Evolutionary conservation across 768 basidiomycete genomes (phyloP), one percentile per base, ranked within the genome.

Genomic region (Phylloporus arenicola): DNA sequence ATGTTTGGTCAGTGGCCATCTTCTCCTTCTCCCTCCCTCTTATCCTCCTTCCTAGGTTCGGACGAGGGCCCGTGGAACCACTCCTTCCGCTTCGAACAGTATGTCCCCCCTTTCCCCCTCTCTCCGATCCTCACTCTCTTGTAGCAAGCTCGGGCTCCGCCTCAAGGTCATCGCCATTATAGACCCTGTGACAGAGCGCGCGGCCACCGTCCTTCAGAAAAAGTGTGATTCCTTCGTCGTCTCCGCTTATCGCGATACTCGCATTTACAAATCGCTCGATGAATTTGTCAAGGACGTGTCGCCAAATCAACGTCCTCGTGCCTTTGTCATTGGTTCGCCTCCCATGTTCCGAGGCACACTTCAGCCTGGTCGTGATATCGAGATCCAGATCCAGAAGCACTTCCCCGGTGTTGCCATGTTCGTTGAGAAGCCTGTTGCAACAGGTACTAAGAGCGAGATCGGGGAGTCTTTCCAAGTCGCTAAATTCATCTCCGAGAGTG

Each of bases 161-260:
- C 88, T 98, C 69, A 97, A 95, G 68, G 91, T 99, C 50, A 83
- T 94, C 55, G 95, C 92, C 22, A 75, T 99, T 51, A 85, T 99
- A 63, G 95, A 99, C 68, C 95, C 95, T 17, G 84, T 83, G 22
- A 75, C 82, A 50, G 86, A 89, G 38, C 90, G 92, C 54, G 90
- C 92, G 19, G 74, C 77, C 14, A 74, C 83, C 20, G 86, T 87
- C 30, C 83, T 99, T 53, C 78, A 85, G 65, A 86, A 89, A 73
- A 97, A 97, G 76, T 82, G 90, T 64, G 86, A 86, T 62, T 88
- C 89, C 13, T 93, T 94, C 76, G 93, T 96, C 70, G 80, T 86
- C 52, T 89, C 88, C 33, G 93, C 95, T 14, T 99, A 99, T 72
- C 80, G 86, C 60, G 79, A 90, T 63, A 96, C 95, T 16, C 82